Evolutionary conservation across 106 monocot genomes (phyloP), one percentile per base, ranked within the genome.

Genomic region (Iris macrosiphon): DNA sequence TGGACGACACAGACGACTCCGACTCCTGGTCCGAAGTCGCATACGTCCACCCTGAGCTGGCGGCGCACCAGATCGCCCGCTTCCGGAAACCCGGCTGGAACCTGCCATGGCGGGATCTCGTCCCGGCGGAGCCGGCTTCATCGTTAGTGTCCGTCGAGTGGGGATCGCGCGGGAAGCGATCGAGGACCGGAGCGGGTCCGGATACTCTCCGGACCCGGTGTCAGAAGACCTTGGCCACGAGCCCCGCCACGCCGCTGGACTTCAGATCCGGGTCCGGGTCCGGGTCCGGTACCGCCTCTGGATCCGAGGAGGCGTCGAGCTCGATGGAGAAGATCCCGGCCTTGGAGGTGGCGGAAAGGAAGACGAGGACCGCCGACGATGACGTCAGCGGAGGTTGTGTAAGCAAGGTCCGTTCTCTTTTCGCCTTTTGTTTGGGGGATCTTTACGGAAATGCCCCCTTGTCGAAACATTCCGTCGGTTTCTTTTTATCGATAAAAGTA

Each of bases 21-120:
- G 41, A 15, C 6, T n/a, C 13, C 24, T 58, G 57, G 57, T 34
- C 31, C 41, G 41, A 17, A 11, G 3, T n/a, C 40, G 57, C 41
- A 4, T 31, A 40, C 41, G 40, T 39, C 15, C 28, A 41, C 40
- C 25, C 57, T 12, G 57, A 58, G 57, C 57, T 58, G n/a, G 40
- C 57, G 16, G 57, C 57, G 0, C 57, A 58, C 40, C 57, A 58
- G 57, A 58, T 58, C 57, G 57, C 24, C 9, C 57, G 40, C 26
- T 11, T 42, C 27, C n/a, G 20, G 16, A 40, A 58, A 24, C 57
- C 57, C 6, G 3, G 40, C 31, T 58, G 57, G 57, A 58, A 58
- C 5, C 57, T 41, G 57, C 4, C 57, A 41, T 42, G 41, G 57
- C 57, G 16, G 25, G 57, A 58, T 25, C 27, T 58, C 41, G 15